Conservation (phyloP, 2,329 filamentous ascomycete genomes). For the Hypoxylon rubiginosum region DNA sequence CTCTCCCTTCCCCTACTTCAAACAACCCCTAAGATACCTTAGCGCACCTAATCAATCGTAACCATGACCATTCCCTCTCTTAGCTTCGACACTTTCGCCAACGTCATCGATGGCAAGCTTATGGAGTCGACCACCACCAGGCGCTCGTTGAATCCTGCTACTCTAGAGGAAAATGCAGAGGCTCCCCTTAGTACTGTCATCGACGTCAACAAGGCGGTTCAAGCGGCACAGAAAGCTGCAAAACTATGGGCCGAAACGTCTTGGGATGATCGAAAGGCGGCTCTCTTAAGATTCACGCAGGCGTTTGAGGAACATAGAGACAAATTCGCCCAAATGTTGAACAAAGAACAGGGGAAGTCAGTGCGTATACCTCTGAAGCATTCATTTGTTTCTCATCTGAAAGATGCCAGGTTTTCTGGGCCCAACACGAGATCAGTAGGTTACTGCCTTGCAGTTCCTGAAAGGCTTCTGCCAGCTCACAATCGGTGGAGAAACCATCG, state of each 20-base stretch:
- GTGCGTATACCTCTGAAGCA: background rate
- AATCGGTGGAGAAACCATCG: constrained; percentile 56
- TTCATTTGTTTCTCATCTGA: background rate
- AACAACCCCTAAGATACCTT: too few species aligned
- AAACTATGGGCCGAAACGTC: background rate
- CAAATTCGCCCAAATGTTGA: background rate
- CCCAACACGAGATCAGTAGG: background rate
- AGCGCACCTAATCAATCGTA: too few species aligned
- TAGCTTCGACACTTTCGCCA: background rate
- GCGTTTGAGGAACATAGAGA: background rate
- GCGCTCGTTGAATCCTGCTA: background rate
- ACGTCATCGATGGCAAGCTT: background rate
- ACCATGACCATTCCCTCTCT: background rate
- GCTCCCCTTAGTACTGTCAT: background rate
- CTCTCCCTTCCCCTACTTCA: too few species aligned
- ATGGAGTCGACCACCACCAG: background rate
- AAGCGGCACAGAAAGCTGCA: background rate
- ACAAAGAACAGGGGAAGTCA: background rate
- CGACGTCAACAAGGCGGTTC: background rate
- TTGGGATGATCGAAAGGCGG: background rate
- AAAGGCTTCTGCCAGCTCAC: background rate
- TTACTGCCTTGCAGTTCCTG: background rate
- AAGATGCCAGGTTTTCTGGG: background rate
- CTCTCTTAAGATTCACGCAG: background rate
- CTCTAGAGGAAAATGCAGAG: background rate